Evolutionary conservation across 257 asterid genomes (phyloP), one percentile per base, ranked within the genome.

Genomic region (Capsicum pubescens): DNA sequence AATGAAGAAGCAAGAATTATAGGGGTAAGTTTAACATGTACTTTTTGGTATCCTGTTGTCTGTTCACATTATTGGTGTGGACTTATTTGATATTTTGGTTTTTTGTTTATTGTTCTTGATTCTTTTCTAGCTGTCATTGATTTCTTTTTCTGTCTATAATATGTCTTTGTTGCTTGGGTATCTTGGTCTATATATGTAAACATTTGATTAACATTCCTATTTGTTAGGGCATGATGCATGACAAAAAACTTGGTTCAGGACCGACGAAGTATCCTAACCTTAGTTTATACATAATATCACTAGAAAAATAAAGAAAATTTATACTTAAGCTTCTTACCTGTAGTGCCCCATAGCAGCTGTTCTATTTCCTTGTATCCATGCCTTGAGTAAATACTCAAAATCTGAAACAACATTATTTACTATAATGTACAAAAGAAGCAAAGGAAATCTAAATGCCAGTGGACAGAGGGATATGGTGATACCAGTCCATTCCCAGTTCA

Each of bases 291-390:
- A 68, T 68, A 36, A 68, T 68, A 8, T 68, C 77, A 68, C 19
- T 16, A 54, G 54, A 68, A 26, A 72, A 48, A 48, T 74, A 74
- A 74, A 74, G 80, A 74, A 63, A 74, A 48, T 74, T 48, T 48
- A 3, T 48, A 48, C 44, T 48, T 21, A 79, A 67, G 86, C 80
- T 79, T 79, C 85, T 72, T 86, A 93, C 99, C 99, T 94, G 85
- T 97, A 97, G 88, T 85, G 97, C 89, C 89, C 92, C 88, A 97
- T 97, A 50, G 90, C 78, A 87, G 84, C 79, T 56, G 99, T 97
- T 91, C 93, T 94, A 87, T 97, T 97, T 84, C 99, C 99, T 89
- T 93, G 99, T 83, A 97, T 90, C 99, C 99, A 97, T 87, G 89
- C 99, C 94, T 97, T 97, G 84, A 97, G 97, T 80, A 97, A 87